Evolutionary conservation across 257 asterid genomes (phyloP).

Genomic region (Solanum chaucha): DNA sequence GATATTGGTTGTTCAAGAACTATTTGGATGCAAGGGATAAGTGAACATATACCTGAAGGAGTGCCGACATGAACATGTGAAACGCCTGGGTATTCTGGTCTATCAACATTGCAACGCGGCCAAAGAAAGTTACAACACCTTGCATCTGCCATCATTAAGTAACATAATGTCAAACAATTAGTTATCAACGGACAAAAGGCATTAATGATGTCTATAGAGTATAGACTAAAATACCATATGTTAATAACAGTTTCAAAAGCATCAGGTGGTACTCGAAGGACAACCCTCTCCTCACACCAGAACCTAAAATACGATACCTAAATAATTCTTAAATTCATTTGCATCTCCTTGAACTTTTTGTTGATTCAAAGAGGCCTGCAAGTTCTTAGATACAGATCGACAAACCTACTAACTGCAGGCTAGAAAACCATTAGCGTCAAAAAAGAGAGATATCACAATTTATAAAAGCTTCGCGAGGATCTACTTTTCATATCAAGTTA

Average conservation of each 20-base stretch:
- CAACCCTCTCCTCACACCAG: not conserved
- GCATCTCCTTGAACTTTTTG: not conserved
- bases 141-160: constrained; percentile 56
- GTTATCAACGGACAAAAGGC: not conserved
- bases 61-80: constrained; percentile 69
- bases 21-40: not conserved
- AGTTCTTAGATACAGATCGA: not conserved
- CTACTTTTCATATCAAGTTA: not conserved
- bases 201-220: not conserved
- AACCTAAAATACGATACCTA: not conserved
- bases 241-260: not conserved
- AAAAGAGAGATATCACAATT: not conserved
- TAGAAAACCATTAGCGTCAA: not conserved
- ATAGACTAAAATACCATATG: not conserved
- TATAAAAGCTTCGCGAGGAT: not conserved
- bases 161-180: not conserved
- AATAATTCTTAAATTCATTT: not conserved
- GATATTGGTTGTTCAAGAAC: not conserved
- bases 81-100: constrained; percentile 98
- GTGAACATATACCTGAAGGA: constrained; percentile 55
- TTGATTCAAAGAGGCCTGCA: not conserved
- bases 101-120: constrained; percentile 70
- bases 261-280: not conserved
- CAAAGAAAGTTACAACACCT: constrained; percentile 83
- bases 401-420: not conserved